Base-by-base conservation (phyloP, 192 early-diverging fungal species). In the Coemansia sp. region DNA sequence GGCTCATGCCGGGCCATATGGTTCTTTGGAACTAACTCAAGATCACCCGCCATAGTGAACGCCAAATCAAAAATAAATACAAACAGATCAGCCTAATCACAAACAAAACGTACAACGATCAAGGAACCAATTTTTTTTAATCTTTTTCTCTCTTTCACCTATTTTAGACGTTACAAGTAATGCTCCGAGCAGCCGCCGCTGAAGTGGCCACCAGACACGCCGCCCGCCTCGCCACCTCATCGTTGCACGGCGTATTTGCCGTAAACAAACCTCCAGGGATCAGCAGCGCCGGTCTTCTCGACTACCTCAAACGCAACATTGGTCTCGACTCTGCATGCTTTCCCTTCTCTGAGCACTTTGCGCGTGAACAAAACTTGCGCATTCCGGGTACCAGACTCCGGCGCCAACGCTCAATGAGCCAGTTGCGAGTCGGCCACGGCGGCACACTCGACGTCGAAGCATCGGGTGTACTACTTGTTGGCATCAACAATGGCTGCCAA, bases 401-500 rank as follows among this genome's bases (percentile, higher is more conserved):
- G 3, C 64, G 69, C 0, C 38, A 25, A 14, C 31, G 19, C 8
- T 50, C 26, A 16, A 14, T 47, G 14, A 22, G 45, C 16, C 31
- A 47, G 1, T n/a, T 72, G 21, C 72, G 74, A 2, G 63, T 81
- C 0, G 78, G 78, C 0, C 78, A 81, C 29, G 78, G 73, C 6
- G 78, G 78, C 57, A 81, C 78, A 0, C 35, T 81, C 51, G 78
- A 75, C 55, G 74, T 81, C 1, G 74, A 81, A 54, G 74, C 72
- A 38, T 21, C 52, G 47, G 68, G 83, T 57, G 62, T 82, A 43
- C 45, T 85, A 59, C 48, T 88, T 1, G 45, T 88, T 7, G 87
- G 86, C 39, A 55, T 88, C 1, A 78, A 82, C 10, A 65, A 62
- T 7, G 85, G 87, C 2, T 86, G 85, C 71, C 87, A 88, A 63